Percentiles rank a stretch among this genome's conserved stretches.
These are phyloP conservation scores for Kalanchoe fedtschenkoi DNA, from an alignment of 164 flowering plant genomes.

Conservation along the genomic window DNA sequence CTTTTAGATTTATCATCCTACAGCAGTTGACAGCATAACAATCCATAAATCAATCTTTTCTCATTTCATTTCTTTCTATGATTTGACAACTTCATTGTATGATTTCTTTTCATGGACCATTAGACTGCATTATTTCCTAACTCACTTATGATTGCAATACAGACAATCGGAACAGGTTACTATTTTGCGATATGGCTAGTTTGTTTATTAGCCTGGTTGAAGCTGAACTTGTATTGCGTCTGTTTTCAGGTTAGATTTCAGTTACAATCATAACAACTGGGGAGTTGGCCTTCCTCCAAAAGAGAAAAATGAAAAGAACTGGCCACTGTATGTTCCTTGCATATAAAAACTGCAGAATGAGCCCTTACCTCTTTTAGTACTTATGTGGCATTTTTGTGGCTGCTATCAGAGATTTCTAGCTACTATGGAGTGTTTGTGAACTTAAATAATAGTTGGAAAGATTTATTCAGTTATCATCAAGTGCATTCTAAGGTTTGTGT, in stretches of 20 bases:
- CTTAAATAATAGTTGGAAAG: no score
- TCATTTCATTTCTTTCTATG: background rate
- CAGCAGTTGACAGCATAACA: background rate
- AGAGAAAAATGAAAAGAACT: slow-evolving; percentile 67
- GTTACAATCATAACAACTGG: slow-evolving; percentile 80
- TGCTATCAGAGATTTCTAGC: no score
- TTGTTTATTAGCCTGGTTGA: background rate
- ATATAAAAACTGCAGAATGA: background rate
- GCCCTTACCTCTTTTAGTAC: background rate
- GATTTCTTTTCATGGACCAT: background rate
- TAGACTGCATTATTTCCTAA: background rate
- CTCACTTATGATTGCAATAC: background rate
- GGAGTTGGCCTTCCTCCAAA: slow-evolving; percentile 93
- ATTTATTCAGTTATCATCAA: no score
- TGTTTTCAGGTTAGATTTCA: slow-evolving; percentile 65
- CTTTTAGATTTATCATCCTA: background rate
- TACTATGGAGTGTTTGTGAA: no score
- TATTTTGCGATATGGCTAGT: background rate
- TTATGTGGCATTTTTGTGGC: background rate
- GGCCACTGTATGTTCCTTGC: slow-evolving; percentile 69
- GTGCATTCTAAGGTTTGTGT: background rate
- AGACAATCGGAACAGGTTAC: background rate
- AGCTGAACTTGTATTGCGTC: slow-evolving; percentile 7
- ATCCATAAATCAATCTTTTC: no score
- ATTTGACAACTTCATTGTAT: no score